phyloP scores from a whole-genome alignment of 2,329 filamentous ascomycete genomes.

The Cadophora sp. region DNA sequence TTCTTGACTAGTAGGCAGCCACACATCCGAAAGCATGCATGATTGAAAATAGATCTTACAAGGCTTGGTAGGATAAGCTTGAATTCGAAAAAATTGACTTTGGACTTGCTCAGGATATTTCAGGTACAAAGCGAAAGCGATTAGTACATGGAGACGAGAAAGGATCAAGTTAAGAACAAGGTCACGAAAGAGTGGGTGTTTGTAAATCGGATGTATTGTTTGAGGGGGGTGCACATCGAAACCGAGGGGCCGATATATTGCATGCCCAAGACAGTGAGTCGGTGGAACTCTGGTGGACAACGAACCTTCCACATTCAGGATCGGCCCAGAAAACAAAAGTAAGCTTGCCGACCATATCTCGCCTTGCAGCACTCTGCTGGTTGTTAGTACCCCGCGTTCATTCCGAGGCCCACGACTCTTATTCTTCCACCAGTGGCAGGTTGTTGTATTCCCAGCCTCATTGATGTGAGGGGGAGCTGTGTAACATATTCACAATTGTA shows the following conservation, averaged over 20 bases:
- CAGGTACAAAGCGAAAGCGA: not conserved
- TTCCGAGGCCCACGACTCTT: not conserved
- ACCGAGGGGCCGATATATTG: not conserved
- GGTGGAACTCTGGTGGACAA: not conserved
- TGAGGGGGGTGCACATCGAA: not conserved
- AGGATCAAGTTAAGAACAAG: not conserved
- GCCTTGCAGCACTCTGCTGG: not conserved
- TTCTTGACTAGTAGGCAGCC: not conserved
- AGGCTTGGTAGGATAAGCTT: not conserved
- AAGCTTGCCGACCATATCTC: not conserved
- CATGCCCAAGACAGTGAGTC: not conserved
- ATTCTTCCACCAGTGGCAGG: not conserved
- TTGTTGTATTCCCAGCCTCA: not conserved
- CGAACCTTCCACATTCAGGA: not conserved
- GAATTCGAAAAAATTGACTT: not conserved
- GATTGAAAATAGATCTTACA: conserved; percentile 6
- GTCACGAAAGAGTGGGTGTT: not conserved
- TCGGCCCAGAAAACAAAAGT: not conserved
- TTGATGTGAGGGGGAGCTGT: not conserved
- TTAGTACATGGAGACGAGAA: not conserved
- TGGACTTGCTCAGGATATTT: not conserved
- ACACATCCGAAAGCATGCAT: conserved; percentile 8
- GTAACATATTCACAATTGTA: not conserved
- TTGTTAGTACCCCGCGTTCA: not conserved
- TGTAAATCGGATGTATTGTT: not conserved